Conservation (phyloP, 192 early-diverging fungal genomes). For the Lunasporangiospora selenospora region DNA sequence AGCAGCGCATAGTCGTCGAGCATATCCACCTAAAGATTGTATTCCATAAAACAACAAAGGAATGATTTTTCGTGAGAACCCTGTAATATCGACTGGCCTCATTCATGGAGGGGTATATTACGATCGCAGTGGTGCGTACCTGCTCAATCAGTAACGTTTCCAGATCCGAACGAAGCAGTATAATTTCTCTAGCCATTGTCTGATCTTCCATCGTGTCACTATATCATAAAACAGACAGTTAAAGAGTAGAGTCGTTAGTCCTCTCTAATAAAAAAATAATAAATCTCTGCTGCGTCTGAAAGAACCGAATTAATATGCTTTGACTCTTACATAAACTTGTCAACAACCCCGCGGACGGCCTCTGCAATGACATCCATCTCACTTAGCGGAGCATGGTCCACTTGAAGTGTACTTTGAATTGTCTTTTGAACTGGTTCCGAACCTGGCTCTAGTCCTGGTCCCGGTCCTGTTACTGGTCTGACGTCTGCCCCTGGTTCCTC, state of each 20-base stretch:
- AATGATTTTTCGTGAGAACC: too few relatives aligned
- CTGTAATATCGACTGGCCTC: too few relatives aligned
- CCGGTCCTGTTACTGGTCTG: too few relatives aligned
- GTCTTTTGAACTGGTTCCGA: neutral
- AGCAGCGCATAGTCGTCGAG: constrained; percentile 28
- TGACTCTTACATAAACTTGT: constrained; percentile 32
- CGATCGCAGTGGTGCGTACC: too few relatives aligned
- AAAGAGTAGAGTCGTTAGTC: neutral
- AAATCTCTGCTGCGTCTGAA: too few relatives aligned
- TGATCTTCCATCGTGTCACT: constrained; percentile 30
- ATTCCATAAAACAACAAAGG: neutral
- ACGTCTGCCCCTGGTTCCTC: too few relatives aligned
- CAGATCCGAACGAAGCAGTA: constrained; percentile 13
- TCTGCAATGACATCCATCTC: constrained; percentile 48
- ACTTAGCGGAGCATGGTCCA: constrained; percentile 29
- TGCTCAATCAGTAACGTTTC: constrained; percentile 37
- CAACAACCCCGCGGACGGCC: constrained; percentile 28
- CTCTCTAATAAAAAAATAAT: neutral
- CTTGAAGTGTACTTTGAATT: constrained; percentile 23
- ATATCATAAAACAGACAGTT: neutral
- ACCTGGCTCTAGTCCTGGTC: too few relatives aligned
- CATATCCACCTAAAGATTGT: constrained; percentile 23
- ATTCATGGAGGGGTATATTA: too few relatives aligned
- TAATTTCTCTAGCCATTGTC: constrained; percentile 11
- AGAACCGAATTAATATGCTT: neutral